Evolutionary conservation across 805 yeast genomes (phyloP), one percentile per base, ranked within the genome.

Genomic region (Saccharomycopsis malanga): DNA sequence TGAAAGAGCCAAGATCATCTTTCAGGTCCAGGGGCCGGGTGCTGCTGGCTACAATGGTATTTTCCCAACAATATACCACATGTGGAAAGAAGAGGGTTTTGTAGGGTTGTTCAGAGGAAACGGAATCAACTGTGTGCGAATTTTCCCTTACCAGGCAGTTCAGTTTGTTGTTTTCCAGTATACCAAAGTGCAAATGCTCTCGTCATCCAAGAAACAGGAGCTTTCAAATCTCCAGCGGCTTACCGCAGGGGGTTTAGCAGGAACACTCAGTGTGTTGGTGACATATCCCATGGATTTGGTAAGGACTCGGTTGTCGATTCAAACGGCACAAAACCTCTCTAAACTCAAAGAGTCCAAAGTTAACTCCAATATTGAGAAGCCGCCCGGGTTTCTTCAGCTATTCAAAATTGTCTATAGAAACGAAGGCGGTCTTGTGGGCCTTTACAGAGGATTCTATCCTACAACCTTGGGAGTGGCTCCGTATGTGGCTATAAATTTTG

Each of bases 381-480:
- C 93, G 1, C 94, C 95, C 0, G 87, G 95, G 0, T 81, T 88
- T 57, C 62, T 72, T 63, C 64, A 68, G 9, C 73, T 87, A 2
- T 60, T 85, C 48, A 57, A 53, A 30, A 66, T 70, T 15, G 87
- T 88, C 18, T 86, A 84, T 63, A 57, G 56, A 14, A 73, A 71
- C 14, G 98, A 91, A 65, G 98, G 98, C 32, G 96, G 96, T 0
- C 21, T 87, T 6, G 52, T 60, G 2, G 95, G 88, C 0, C 68
- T 91, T 14, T 91, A 86, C 61, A 71, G 89, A 44, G 98, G 98
- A 2, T 70, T 89, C 10, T 69, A 81, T 52, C 96, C 98, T n/a
- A 91, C 98, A 0, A 78, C 89, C 1, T 65, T 86, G 48, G 97
- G 98, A 1, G 96, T 93, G 18, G 97, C 96, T 1, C 97, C 98